A percentile compares a stretch with the other conserved stretches of the same genome.
Evolutionary conservation across 495 filamentous ascomycete species (phyloP).

Genomic region (Xanthoparmelia taractica): DNA sequence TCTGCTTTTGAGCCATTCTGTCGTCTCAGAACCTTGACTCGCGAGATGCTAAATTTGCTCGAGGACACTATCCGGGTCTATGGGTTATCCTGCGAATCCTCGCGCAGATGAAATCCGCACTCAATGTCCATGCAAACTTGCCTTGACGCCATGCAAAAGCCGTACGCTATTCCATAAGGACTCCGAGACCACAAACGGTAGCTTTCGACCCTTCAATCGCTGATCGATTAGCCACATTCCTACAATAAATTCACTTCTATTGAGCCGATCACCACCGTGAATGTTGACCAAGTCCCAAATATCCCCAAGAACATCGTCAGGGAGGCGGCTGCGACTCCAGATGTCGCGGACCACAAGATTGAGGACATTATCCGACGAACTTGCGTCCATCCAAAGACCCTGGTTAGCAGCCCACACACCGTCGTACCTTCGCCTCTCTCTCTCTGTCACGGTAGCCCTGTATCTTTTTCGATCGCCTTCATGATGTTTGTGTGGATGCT

Average conservation of each 20-base stretch:
- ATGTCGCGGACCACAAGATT: conserved; percentile 79
- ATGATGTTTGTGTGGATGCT: conserved; percentile 76
- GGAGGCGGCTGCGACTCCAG: conserved; percentile 70
- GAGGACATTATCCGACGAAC: conserved; percentile 50
- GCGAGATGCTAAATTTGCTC: background rate
- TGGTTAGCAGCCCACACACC: conserved; percentile 93
- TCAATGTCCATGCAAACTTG: conserved; percentile 15
- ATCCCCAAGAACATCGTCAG: conserved; percentile 59
- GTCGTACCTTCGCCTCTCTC: conserved; percentile 86
- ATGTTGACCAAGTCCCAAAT: conserved; percentile 82
- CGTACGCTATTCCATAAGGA: conserved; percentile 85
- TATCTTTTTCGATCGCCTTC: conserved; percentile 83
- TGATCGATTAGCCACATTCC: conserved; percentile 96
- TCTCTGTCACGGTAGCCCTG: conserved; percentile 65
- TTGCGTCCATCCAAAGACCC: conserved; percentile 49
- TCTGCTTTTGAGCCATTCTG: background rate
- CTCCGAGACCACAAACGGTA: conserved; percentile 66
- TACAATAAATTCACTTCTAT: conserved; percentile 81
- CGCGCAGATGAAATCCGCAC: background rate
- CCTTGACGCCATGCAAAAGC: conserved; percentile 41
- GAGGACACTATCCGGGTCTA: background rate
- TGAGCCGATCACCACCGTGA: conserved; percentile 50
- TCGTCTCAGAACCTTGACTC: background rate
- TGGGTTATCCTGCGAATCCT: conserved; percentile 16
- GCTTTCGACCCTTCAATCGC: conserved; percentile 75